These are phyloP conservation scores for Nidula niveotomentosa DNA, from an alignment of 1,284 basidiomycete genomes.

Conservation along the genomic window DNA sequence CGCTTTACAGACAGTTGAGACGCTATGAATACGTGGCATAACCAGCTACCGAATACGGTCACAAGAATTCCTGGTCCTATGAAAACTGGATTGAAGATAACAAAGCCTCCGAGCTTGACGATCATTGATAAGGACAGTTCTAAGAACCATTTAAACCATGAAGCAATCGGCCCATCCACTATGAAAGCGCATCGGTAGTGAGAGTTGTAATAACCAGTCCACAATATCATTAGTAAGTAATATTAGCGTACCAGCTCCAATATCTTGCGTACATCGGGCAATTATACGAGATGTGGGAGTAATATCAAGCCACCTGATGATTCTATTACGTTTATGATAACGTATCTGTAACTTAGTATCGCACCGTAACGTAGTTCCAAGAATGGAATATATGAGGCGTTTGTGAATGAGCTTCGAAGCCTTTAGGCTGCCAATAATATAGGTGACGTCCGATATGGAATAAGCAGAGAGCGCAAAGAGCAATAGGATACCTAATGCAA, in stretches of 20 bases:
- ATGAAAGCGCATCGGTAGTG: neutral
- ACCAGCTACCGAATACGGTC: conserved; percentile 24
- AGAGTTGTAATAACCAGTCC: too few relatives aligned
- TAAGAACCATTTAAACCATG: neutral
- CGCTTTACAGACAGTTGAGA: neutral
- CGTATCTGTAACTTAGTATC: conserved; percentile 35
- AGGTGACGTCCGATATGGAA: conserved; percentile 25
- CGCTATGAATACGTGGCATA: conserved; percentile 19
- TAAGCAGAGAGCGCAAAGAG: conserved; percentile 20
- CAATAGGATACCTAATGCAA: neutral
- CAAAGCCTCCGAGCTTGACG: conserved; percentile 28
- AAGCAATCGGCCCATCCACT: neutral
- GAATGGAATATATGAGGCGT: conserved; percentile 36
- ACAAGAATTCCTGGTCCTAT: conserved; percentile 29
- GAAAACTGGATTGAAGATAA: conserved; percentile 30
- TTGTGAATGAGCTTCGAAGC: conserved; percentile 39
- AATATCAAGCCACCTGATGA: conserved; percentile 46
- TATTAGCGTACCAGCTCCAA: conserved; percentile 21
- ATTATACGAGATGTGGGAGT: conserved; percentile 57
- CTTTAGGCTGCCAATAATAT: conserved; percentile 34
- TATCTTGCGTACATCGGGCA: conserved; percentile 57
- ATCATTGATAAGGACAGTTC: conserved; percentile 25
- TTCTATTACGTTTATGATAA: conserved; percentile 15
- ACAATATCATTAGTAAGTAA: neutral
- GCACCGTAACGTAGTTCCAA: conserved; percentile 41